Percentiles rank a stretch among this genome's conserved stretches.
phyloP scores from a whole-genome alignment of 2,329 filamentous ascomycete genomes.

The Neoscytalidium dimidiatum region DNA sequence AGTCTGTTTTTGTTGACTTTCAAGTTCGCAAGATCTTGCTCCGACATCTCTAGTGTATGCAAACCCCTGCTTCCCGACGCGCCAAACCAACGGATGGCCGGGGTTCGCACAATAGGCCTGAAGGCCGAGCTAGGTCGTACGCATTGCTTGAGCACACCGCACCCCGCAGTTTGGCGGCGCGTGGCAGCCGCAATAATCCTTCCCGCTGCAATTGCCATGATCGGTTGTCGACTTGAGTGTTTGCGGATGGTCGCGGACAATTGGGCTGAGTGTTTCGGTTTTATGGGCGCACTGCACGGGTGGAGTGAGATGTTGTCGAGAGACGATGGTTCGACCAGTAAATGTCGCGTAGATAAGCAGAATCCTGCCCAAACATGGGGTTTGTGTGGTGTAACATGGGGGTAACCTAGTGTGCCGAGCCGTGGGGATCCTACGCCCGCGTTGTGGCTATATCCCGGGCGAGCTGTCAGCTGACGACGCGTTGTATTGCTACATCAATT shows the following conservation, averaged over 20 bases:
- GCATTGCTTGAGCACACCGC: background rate
- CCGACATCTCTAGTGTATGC: slow-evolving; percentile 51
- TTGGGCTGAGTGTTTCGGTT: background rate
- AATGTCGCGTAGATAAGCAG: background rate
- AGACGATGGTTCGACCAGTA: background rate
- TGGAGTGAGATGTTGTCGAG: slow-evolving; percentile 10
- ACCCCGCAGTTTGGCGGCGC: background rate
- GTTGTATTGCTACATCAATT: too few relatives aligned
- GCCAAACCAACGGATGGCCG: background rate
- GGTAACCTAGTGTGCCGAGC: slow-evolving; percentile 1
- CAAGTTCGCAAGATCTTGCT: slow-evolving; percentile 53
- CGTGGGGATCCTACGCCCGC: too few relatives aligned
- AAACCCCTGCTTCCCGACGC: slow-evolving; percentile 36
- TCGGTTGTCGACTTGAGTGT: too few relatives aligned
- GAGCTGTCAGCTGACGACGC: background rate
- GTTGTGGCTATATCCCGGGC: background rate
- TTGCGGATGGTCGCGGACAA: background rate
- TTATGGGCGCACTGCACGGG: background rate
- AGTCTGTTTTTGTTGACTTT: slow-evolving; percentile 61
- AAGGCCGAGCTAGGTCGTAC: background rate
- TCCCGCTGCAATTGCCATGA: background rate
- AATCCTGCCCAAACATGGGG: background rate
- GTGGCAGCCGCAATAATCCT: background rate
- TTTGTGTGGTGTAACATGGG: slow-evolving; percentile 9
- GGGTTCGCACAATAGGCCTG: background rate